Percentiles rank a stretch among this genome's conserved stretches.
Evolutionary conservation across 2,329 filamentous ascomycete species (phyloP).

Genomic region (Ceratocystis harringtonii): DNA sequence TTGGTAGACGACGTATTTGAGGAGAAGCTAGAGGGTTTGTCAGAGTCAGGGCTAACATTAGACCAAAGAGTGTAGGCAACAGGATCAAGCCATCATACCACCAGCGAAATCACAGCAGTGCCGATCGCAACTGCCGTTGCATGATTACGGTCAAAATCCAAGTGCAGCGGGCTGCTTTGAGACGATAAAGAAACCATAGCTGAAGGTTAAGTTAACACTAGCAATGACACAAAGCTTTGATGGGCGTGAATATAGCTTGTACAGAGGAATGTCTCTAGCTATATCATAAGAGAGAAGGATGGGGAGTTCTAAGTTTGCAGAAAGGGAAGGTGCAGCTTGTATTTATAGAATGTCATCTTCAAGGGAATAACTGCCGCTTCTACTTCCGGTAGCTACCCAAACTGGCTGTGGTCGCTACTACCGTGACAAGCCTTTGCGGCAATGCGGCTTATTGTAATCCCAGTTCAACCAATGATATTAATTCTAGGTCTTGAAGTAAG

Average conservation of each 20-base stretch:
- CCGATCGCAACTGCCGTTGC: neutral
- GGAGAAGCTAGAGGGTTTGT: neutral
- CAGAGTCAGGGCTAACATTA: neutral
- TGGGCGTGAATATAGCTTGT: neutral
- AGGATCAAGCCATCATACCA: neutral
- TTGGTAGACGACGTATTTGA: slow-evolving; percentile 37
- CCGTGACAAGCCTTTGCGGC: neutral
- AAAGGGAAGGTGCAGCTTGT: neutral
- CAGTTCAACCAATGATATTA: neutral
- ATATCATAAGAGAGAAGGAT: neutral
- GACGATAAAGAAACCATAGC: neutral
- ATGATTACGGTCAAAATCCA: neutral
- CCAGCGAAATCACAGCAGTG: neutral
- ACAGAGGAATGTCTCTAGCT: neutral
- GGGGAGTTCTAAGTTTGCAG: neutral
- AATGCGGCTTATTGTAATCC: neutral
- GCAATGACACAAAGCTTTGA: too few species aligned
- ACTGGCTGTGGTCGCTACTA: neutral
- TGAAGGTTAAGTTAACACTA: neutral
- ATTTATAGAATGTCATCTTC: neutral
- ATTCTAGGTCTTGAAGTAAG: neutral
- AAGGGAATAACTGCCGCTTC: neutral
- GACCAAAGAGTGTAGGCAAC: neutral
- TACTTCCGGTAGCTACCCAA: neutral
- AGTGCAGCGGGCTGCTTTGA: neutral